phyloP scores from a whole-genome alignment of 208 protist species.

The Leishmania aethiopica region DNA sequence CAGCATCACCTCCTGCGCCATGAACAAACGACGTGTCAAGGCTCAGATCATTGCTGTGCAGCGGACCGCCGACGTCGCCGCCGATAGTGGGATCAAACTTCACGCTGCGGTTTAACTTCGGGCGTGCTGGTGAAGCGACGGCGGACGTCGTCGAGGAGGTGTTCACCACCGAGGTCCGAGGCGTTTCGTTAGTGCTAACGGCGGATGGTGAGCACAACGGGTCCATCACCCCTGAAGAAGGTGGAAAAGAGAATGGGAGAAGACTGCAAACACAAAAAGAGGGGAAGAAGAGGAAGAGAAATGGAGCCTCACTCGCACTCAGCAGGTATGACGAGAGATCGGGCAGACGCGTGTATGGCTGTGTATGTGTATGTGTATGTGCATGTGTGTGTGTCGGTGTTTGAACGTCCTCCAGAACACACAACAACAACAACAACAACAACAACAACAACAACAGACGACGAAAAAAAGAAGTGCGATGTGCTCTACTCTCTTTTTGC shows the following conservation, averaged over 20 bases:
- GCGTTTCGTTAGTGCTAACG: neutral
- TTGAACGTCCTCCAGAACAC: too few relatives aligned
- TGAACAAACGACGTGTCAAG: slow-evolving; percentile 4
- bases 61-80: neutral
- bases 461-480: neutral
- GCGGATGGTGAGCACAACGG: neutral
- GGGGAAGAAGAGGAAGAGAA: too few relatives aligned
- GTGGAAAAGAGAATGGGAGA: neutral
- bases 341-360: neutral
- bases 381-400: neutral
- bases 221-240: neutral
- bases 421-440: neutral
- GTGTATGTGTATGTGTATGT: neutral
- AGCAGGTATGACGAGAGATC: too few relatives aligned
- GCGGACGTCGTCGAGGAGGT: neutral
- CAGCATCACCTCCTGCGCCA: neutral
- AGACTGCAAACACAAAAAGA: neutral
- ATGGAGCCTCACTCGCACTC: neutral
- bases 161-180: neutral
- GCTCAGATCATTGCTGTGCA: slow-evolving; percentile 3
- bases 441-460: neutral
- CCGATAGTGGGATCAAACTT: slow-evolving; percentile 12
- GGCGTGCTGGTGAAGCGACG: neutral
- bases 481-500: neutral
- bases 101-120: slow-evolving; percentile 1